Base-by-base conservation (phyloP, 306 rosid species). In the Ammopiptanthus mongolicus region DNA sequence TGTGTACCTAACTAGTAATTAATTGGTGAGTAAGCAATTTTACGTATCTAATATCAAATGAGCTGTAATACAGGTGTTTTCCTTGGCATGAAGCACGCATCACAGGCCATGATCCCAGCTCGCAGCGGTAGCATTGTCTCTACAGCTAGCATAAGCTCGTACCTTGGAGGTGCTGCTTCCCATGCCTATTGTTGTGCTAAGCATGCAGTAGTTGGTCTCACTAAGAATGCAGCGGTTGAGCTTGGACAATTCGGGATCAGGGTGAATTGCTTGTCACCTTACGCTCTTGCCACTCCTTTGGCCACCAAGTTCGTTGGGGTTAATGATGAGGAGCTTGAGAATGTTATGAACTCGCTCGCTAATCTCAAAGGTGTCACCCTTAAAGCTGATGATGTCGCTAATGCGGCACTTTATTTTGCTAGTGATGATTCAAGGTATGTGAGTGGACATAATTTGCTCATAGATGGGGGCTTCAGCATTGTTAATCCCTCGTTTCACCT, bases 221-320 rank as follows among this genome's bases (percentile, higher is more conserved):
- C 97, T 0, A 88, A 88, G 41, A 89, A 88, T 31, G 93, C 97
- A 0, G 97, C 96, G 0, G 92, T 85, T 3, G 98, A 91, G 81
- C 66, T 93, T 0, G 92, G 97, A 3, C 92, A 87, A 25, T 94
- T 91, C 28, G 98, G 96, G 25, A 89, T 91, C 0, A 74, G 96
- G 74, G 96, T 94, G 29, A 94, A 94, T 33, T 89, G 94, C 21
- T 50, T 94, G 78, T 91, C 98, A 0, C 98, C 98, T 0, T 94
- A 79, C 6, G 90, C 76, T 1, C 56, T 86, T 4, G 96, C 74
- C 0, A 87, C 96, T 1, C 98, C 97, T 0, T 68, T 91, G 66
- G 90, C 89, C 0, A 86, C 64, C 1, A 75, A 18, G 1, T 86
- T 88, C 22, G 71, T 85, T 17, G 92, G 89, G 28, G 44, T 74